Percentiles rank a stretch among this genome's conserved stretches.
Conservation (phyloP, 1,139 yeast species). For the Ashbya aceris region DNA sequence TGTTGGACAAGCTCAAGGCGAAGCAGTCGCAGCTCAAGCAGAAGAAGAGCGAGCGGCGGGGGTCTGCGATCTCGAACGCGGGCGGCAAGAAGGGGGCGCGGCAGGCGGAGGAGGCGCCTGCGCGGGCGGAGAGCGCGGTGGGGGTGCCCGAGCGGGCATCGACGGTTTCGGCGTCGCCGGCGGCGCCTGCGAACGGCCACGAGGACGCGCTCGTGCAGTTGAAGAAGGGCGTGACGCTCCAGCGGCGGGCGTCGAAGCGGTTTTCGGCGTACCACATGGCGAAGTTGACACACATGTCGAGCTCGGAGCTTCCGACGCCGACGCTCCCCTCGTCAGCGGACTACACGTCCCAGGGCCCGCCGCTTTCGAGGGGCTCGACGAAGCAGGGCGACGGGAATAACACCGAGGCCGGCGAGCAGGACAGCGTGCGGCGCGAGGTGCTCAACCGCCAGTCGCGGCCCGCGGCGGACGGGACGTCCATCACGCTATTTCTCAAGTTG, state of each 20-base stretch:
- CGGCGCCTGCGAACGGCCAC: not conserved
- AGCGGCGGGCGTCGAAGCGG: slow-evolving; percentile 78
- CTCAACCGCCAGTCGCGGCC: not conserved
- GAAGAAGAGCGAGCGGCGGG: slow-evolving; percentile 19
- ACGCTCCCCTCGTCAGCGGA: slow-evolving; percentile 1
- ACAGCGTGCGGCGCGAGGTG: not conserved
- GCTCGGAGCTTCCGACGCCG: slow-evolving; percentile 23
- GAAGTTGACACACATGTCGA: slow-evolving; percentile 50
- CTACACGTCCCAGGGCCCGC: not conserved
- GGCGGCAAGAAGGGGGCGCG: slow-evolving; percentile 8
- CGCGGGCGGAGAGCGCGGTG: not conserved
- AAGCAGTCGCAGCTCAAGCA: slow-evolving; percentile 52
- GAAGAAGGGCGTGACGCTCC: slow-evolving; percentile 73
- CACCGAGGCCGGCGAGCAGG: not conserved
- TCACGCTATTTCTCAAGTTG: slow-evolving; percentile 43
- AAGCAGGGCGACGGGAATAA: not conserved
- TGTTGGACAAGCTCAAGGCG: slow-evolving; percentile 69
- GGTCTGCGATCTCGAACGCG: slow-evolving; percentile 5
- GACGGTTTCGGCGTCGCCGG: not conserved
- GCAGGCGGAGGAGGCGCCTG: not conserved
- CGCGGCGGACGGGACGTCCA: not conserved
- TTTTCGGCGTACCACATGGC: slow-evolving; percentile 92
- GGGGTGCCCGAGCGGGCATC: not conserved
- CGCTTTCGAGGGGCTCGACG: no score
- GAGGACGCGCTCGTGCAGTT: slow-evolving; percentile 61